Conservation (phyloP, 176 grass and related monocot genomes). For the Oryza glaberrima region DNA sequence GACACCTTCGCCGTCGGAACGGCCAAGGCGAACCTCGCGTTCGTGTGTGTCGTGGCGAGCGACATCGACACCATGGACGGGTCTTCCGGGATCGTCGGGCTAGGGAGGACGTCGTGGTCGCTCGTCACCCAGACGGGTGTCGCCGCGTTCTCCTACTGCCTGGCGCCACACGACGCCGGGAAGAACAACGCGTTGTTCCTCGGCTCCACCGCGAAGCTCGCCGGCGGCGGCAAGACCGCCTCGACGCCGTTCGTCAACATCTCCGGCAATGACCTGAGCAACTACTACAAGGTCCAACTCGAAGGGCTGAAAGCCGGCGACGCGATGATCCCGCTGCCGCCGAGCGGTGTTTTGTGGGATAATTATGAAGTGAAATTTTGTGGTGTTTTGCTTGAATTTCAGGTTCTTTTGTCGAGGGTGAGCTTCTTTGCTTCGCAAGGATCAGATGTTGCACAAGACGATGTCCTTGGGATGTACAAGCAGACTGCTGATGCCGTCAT, state of each 20-base stretch:
- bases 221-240: background rate
- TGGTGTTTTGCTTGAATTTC: background rate
- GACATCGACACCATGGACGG: background rate
- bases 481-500: constrained; percentile 70
- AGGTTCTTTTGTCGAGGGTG: constrained; percentile 85
- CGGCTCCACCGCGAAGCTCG: background rate
- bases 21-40: background rate
- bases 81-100: background rate
- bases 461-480: constrained; percentile 53
- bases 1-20: background rate
- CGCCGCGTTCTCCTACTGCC: background rate
- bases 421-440: constrained; percentile 56
- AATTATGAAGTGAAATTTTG: background rate
- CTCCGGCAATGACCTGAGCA: background rate
- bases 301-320: background rate
- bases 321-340: background rate
- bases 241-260: background rate
- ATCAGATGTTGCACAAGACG: constrained; percentile 34
- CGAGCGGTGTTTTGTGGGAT: background rate
- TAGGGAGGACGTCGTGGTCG: background rate
- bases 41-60: background rate
- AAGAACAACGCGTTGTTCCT: background rate
- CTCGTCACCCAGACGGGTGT: background rate
- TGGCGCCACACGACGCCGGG: background rate
- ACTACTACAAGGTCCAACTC: background rate